Evolutionary conservation across 495 filamentous ascomycete genomes (phyloP).

Genomic region (Penicillium argentinense): DNA sequence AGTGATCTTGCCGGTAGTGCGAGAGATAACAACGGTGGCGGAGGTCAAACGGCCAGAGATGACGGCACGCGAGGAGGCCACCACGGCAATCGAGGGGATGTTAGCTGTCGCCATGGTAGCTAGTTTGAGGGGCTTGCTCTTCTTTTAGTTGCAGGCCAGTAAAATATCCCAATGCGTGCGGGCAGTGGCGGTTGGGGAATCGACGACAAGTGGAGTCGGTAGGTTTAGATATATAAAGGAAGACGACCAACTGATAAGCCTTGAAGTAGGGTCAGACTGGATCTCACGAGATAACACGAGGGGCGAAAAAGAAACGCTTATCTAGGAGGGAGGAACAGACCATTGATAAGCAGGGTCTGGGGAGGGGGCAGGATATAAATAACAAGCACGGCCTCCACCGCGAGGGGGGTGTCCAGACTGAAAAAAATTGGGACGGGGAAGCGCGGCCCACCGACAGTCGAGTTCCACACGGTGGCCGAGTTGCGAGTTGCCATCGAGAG

Average conservation of each 20-base stretch:
- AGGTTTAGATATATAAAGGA: not conserved
- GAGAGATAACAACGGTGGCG: conserved; percentile 78
- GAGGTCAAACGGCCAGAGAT: conserved; percentile 65
- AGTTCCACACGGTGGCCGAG: conserved; percentile 13
- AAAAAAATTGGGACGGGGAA: conserved; percentile 5
- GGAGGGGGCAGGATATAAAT: conserved; percentile 26
- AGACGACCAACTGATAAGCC: too few relatives aligned
- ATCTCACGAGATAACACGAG: conserved; percentile 2
- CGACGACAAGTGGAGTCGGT: not conserved
- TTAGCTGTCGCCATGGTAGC: conserved; percentile 32
- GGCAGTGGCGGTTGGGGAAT: not conserved
- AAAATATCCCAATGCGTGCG: conserved; percentile 2
- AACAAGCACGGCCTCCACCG: too few relatives aligned
- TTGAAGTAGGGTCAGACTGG: conserved; percentile 1
- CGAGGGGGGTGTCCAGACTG: not conserved
- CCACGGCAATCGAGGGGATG: conserved; percentile 59
- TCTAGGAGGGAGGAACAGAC: conserved; percentile 4
- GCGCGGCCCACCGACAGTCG: conserved; percentile 8
- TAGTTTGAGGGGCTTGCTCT: conserved; percentile 7
- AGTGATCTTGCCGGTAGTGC: conserved; percentile 77
- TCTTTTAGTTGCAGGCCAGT: conserved; percentile 7
- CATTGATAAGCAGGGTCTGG: conserved; percentile 19
- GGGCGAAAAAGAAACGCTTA: conserved; percentile 8
- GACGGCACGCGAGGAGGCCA: conserved; percentile 81
- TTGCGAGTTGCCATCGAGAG: conserved; percentile 1